Percentiles rank a stretch among this genome's conserved stretches.
Evolutionary conservation across 176 grass and related monocot genomes (phyloP).

Genomic region (Phoenix dactylifera): DNA sequence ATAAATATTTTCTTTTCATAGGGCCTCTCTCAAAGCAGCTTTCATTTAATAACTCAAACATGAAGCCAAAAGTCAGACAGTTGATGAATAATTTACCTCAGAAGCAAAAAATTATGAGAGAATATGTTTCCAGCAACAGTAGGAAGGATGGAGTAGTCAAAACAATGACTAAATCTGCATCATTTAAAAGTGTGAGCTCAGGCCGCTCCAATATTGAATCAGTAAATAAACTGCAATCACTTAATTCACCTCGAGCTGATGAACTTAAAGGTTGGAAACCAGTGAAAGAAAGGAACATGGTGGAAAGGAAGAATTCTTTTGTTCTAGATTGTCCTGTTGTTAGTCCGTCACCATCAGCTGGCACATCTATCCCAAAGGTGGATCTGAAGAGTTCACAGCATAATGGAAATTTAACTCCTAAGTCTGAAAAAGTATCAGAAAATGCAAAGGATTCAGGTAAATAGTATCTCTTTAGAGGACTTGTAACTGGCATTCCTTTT

Average conservation of each 20-base stretch:
- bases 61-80: conserved; percentile 64
- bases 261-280: conserved; percentile 35
- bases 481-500: neutral
- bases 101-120: conserved; percentile 40
- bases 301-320: conserved; percentile 48
- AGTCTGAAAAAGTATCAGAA: conserved; percentile 36
- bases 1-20: conserved; percentile 17
- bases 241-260: conserved; percentile 42
- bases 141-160: conserved; percentile 26
- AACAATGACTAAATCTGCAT: conserved; percentile 46
- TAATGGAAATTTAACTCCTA: conserved; percentile 28
- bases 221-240: conserved; percentile 41
- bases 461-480: neutral
- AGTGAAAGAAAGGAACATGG: conserved; percentile 37
- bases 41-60: conserved; percentile 52
- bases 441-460: conserved; percentile 37
- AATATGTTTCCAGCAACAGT: conserved; percentile 31
- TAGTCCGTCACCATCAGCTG: neutral
- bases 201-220: conserved; percentile 24
- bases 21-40: conserved; percentile 70
- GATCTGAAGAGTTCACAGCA: conserved; percentile 30
- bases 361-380: conserved; percentile 32
- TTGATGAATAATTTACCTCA: conserved; percentile 35
- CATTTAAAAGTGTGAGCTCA: conserved; percentile 47
- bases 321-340: conserved; percentile 32